Evolutionary conservation across 2,329 filamentous ascomycete genomes (phyloP).

Genomic region (Pestalotiopsis sp.): DNA sequence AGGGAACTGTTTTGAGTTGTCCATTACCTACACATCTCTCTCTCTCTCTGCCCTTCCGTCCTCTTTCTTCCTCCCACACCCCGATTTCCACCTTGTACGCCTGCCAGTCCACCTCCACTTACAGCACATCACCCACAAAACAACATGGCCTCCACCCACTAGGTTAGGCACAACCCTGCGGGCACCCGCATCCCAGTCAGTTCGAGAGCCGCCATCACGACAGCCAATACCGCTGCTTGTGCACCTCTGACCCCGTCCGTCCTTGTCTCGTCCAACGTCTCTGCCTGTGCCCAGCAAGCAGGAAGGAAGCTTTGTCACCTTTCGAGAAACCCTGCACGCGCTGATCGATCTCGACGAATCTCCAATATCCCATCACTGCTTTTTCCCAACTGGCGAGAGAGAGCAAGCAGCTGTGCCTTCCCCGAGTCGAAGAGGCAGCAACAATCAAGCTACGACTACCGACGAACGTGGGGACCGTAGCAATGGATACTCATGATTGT

Average conservation of each 20-base stretch:
- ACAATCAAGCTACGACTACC: neutral
- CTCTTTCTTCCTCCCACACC: neutral
- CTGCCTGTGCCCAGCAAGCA: conserved; percentile 9
- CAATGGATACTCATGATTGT: conserved; percentile 39
- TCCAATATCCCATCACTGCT: neutral
- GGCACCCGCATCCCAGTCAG: conserved; percentile 14
- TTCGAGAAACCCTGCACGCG: neutral
- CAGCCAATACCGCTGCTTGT: conserved; percentile 3
- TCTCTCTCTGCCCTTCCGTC: neutral
- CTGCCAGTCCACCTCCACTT: neutral
- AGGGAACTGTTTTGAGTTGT: neutral
- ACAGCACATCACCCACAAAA: conserved; percentile 4
- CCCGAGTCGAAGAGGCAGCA: neutral
- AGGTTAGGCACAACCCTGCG: conserved; percentile 14
- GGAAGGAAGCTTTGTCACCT: neutral
- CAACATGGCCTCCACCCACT: conserved; percentile 16
- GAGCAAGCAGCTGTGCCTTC: neutral
- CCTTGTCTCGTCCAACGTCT: neutral
- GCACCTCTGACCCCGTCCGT: neutral
- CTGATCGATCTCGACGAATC: neutral
- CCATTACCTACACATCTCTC: neutral
- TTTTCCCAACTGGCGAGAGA: neutral
- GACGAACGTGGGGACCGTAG: conserved; percentile 17
- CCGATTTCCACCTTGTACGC: neutral
- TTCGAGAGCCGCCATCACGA: conserved; percentile 17